phyloP scores from a whole-genome alignment of 1,284 basidiomycete species.

The Malassezia arunalokei region DNA sequence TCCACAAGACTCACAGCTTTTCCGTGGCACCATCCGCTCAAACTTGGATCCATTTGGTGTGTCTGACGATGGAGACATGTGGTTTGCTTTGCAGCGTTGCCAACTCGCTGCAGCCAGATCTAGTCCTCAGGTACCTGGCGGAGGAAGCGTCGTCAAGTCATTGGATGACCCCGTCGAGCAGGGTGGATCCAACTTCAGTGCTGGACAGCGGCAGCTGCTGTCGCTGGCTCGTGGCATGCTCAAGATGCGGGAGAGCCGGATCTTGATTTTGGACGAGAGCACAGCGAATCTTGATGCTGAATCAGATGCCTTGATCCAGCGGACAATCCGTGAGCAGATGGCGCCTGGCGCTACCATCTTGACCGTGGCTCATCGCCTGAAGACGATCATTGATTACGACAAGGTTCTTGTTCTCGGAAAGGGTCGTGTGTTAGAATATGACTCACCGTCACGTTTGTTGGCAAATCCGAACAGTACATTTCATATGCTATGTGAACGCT shows the following conservation, averaged over 20 bases:
- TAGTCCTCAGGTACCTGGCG: constrained; percentile 28
- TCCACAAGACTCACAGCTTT: constrained; percentile 61
- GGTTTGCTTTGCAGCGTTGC: constrained; percentile 50
- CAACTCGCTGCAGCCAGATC: constrained; percentile 42
- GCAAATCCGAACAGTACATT: constrained; percentile 22
- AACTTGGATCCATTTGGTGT: constrained; percentile 57
- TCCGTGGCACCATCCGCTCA: constrained; percentile 40
- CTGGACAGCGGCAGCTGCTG: constrained; percentile 53
- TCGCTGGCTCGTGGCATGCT: constrained; percentile 53
- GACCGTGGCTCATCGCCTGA: constrained; percentile 57
- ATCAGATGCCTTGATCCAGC: constrained; percentile 50
- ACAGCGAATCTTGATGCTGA: constrained; percentile 48
- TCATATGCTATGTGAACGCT: constrained; percentile 30
- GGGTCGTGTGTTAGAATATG: constrained; percentile 65
- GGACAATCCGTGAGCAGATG: constrained; percentile 49
- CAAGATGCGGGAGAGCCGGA: constrained; percentile 49
- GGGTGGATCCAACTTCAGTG: constrained; percentile 50
- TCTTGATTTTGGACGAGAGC: constrained; percentile 53
- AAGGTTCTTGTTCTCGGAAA: constrained; percentile 52
- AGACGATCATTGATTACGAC: constrained; percentile 55
- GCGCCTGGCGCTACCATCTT: constrained; percentile 48
- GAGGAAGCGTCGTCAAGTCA: constrained; percentile 49
- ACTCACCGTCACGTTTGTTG: constrained; percentile 56
- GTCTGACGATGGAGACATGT: constrained; percentile 57
- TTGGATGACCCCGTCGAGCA: constrained; percentile 51